Conservation (phyloP, 352 stramenopile genomes). For the Globisporangium cystogenes region DNA sequence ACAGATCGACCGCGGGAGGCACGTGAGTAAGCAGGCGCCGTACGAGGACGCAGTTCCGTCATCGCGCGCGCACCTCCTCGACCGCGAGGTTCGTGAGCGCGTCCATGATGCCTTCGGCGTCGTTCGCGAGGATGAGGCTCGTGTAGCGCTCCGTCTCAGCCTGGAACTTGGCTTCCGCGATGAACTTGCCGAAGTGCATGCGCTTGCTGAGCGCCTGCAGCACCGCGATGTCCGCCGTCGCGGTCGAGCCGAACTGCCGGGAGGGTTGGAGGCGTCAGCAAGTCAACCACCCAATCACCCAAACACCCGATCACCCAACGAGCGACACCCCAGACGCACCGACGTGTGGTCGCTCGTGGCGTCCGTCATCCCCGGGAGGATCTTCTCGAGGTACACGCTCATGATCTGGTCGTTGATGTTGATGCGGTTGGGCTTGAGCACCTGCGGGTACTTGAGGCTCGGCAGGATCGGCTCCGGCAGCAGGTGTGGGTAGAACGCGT, state of each 20-base stretch:
- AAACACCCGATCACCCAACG: too few relatives aligned
- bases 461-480: conserved; percentile 91
- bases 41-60: background rate
- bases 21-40: background rate
- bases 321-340: too few relatives aligned
- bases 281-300: too few relatives aligned
- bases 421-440: conserved; percentile 93
- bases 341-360: conserved; percentile 86
- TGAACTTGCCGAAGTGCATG: conserved; percentile 99
- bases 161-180: conserved; percentile 97
- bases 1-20: background rate
- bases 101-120: conserved; percentile 95
- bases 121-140: conserved; percentile 87
- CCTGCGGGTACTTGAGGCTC: conserved; percentile 88
- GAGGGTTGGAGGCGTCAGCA: too few relatives aligned
- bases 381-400: conserved; percentile 94
- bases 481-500: conserved; percentile 95
- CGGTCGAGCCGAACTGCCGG: conserved; percentile 69
- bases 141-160: conserved; percentile 89
- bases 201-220: conserved; percentile 95
- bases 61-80: conserved; percentile 70
- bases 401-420: conserved; percentile 98
- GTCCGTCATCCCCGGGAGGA: conserved; percentile 90
- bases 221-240: conserved; percentile 88
- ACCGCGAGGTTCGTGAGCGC: conserved; percentile 93